Percentiles rank a stretch among this genome's conserved stretches.
These are phyloP conservation scores for Huiozyma sinensis DNA, from an alignment of 805 yeast species.

Conservation along the genomic window DNA sequence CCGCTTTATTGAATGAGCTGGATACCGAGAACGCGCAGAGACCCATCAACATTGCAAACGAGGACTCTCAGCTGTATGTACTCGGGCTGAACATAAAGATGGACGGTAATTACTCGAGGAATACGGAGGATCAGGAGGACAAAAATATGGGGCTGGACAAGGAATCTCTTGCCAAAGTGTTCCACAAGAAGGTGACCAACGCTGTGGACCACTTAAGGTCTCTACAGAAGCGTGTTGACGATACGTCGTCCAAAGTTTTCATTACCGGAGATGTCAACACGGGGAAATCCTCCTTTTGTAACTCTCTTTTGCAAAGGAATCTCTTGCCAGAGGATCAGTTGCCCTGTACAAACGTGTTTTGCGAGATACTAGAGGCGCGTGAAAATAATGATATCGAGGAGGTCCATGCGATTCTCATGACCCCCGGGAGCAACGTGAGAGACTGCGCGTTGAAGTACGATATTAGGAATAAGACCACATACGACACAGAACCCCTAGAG, in stretches of 20 bases:
- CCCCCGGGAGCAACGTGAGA: constrained; percentile 23
- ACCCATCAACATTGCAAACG: constrained; percentile 49
- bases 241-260: constrained; percentile 84
- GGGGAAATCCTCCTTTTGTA: constrained; percentile 93
- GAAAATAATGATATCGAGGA: constrained; percentile 72
- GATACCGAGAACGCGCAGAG: constrained; percentile 45
- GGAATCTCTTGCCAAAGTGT: constrained; percentile 53
- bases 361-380: constrained; percentile 81
- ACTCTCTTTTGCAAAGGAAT: constrained; percentile 67
- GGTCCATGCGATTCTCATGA: constrained; percentile 79
- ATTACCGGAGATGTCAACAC: constrained; percentile 96
- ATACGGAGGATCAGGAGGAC: not conserved
- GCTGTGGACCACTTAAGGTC: constrained; percentile 59
- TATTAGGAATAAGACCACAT: constrained; percentile 53
- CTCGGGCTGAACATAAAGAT: constrained; percentile 20
- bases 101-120: constrained; percentile 13
- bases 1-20: constrained; percentile 41
- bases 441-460: constrained; percentile 24
- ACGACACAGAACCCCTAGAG: constrained; percentile 40
- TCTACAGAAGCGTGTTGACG: constrained; percentile 75
- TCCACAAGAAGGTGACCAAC: constrained; percentile 57
- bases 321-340: constrained; percentile 93
- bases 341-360: constrained; percentile 93
- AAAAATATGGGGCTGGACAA: constrained; percentile 52
- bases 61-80: constrained; percentile 20